phyloP scores from a whole-genome alignment of 345 rosid species.

The Punica granatum region DNA sequence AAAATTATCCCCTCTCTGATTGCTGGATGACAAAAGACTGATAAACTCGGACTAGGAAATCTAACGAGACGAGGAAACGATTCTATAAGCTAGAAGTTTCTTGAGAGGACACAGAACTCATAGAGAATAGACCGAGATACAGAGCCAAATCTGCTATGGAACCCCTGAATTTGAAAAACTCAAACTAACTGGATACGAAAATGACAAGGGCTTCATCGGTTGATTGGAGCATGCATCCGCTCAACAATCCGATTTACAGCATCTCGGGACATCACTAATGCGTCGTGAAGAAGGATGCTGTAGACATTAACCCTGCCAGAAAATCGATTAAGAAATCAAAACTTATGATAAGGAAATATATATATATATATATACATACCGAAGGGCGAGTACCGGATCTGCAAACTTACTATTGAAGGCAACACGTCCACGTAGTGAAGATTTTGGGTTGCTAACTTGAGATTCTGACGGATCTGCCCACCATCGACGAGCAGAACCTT shows the following conservation, averaged over 20 bases:
- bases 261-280: conserved; percentile 85
- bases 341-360: no score
- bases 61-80: not conserved
- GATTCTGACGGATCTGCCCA: conserved; percentile 64
- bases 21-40: not conserved
- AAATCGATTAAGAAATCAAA: not conserved
- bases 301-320: conserved; percentile 55
- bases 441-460: conserved; percentile 88
- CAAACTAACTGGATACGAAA: not conserved
- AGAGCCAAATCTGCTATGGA: not conserved
- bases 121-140: no score
- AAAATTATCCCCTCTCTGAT: no score
- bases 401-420: conserved; percentile 84
- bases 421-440: conserved; percentile 71
- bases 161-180: not conserved
- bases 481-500: conserved; percentile 81
- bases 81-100: no score
- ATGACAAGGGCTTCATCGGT: conserved; percentile 34
- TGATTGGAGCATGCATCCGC: conserved; percentile 75
- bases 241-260: conserved; percentile 74
- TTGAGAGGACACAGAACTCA: no score
- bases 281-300: conserved; percentile 83
- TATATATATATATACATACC: not conserved
- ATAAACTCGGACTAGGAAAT: not conserved
- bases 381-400: not conserved